A percentile compares a stretch with the other conserved stretches of the same genome.
These are phyloP conservation scores for Paecilomyces dactylethromorphus DNA, from an alignment of 2,329 filamentous ascomycete genomes.

Conservation along the genomic window DNA sequence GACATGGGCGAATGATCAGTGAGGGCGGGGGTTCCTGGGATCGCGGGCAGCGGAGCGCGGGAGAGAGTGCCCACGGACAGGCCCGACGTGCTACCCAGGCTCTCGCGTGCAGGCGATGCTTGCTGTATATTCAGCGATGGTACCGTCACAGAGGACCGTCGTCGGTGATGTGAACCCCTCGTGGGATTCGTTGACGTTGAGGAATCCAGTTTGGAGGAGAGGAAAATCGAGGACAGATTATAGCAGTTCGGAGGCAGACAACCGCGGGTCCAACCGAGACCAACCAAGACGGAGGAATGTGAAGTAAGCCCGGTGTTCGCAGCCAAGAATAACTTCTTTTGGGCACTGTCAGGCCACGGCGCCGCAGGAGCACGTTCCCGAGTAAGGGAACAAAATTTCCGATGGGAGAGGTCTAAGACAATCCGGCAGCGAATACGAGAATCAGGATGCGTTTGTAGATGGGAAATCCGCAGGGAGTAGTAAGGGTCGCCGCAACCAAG, in stretches of 20 bases:
- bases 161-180: constrained; percentile 24
- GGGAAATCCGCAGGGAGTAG: not conserved
- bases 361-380: not conserved
- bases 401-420: not conserved
- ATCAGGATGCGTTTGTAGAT: not conserved
- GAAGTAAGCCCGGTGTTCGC: not conserved
- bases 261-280: not conserved
- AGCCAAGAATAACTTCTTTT: not conserved
- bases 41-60: constrained; percentile 44
- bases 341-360: not conserved
- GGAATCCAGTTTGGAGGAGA: constrained; percentile 27
- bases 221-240: not conserved
- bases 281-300: not conserved
- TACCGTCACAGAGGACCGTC: constrained; percentile 42
- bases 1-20: constrained; percentile 61
- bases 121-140: constrained; percentile 33
- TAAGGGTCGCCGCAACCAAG: not conserved
- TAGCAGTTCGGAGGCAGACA: not conserved
- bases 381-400: not conserved
- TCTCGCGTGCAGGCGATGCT: constrained; percentile 19
- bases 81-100: constrained; percentile 17
- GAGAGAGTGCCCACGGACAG: constrained; percentile 15
- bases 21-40: constrained; percentile 53
- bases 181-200: constrained; percentile 36
- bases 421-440: not conserved